Evolutionary conservation across 108 stramenopile species (phyloP).

Genomic region (Poteriospumella lacustris): DNA sequence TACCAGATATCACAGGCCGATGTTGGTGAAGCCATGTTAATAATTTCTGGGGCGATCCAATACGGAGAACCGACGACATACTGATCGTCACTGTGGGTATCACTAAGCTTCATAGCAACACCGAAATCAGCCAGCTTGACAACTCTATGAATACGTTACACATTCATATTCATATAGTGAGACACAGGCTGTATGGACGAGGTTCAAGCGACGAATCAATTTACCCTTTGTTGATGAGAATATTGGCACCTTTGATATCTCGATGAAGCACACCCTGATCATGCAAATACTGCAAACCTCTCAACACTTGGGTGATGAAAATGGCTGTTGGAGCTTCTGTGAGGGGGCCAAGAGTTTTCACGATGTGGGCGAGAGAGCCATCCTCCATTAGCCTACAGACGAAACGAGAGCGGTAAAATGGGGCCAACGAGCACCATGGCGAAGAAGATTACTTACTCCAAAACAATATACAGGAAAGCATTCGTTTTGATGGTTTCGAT

Average conservation of each 20-base stretch:
- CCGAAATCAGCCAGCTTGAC: conserved; percentile 53
- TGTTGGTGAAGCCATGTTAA: conserved; percentile 53
- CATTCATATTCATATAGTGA: conserved; percentile 44
- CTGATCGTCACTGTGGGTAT: conserved; percentile 19
- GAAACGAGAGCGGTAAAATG: too few relatives aligned
- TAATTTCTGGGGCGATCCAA: conserved; percentile 61
- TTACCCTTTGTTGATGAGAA: conserved; percentile 46
- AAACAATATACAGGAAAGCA: conserved; percentile 49
- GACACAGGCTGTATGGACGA: conserved; percentile 52
- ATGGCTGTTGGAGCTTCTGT: too few relatives aligned
- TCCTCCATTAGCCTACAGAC: too few relatives aligned
- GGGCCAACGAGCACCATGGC: too few relatives aligned
- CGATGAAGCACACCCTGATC: conserved; percentile 44
- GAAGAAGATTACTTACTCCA: too few relatives aligned
- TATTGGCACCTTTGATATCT: conserved; percentile 48
- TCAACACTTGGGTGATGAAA: conserved; percentile 45
- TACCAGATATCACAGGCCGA: conserved; percentile 56
- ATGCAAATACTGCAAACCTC: conserved; percentile 47
- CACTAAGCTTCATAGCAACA: conserved; percentile 33
- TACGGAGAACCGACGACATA: conserved; percentile 54
- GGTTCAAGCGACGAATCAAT: conserved; percentile 50
- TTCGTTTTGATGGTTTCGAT: conserved; percentile 49
- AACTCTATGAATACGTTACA: conserved; percentile 31
- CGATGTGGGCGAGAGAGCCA: conserved; percentile 26
- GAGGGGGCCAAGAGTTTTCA: too few relatives aligned